phyloP scores from a whole-genome alignment of 176 grass and related monocot species.

The Cenchrus americanus region DNA sequence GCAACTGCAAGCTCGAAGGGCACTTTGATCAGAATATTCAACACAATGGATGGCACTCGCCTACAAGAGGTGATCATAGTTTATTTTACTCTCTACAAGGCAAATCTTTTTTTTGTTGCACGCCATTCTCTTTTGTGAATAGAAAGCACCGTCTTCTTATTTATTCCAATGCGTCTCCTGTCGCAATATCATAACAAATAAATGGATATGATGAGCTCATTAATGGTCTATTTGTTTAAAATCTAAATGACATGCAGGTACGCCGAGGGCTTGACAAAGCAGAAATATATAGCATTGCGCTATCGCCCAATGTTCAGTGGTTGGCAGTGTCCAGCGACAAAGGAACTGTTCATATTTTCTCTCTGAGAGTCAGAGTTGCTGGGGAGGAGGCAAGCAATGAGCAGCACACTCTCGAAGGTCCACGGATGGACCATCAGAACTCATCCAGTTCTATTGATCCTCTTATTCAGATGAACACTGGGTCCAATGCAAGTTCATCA shows the following conservation, averaged over 20 bases:
- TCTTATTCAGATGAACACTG: slow-evolving; percentile 71
- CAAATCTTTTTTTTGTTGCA: background rate
- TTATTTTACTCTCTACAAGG: slow-evolving; percentile 4
- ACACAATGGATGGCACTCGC: slow-evolving; percentile 87
- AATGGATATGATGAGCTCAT: background rate
- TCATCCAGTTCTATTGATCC: slow-evolving; percentile 70
- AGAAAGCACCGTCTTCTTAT: background rate
- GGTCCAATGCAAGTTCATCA: slow-evolving; percentile 82
- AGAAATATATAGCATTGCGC: slow-evolving; percentile 85
- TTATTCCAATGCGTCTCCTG: background rate
- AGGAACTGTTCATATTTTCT: slow-evolving; percentile 89
- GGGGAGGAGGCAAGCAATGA: slow-evolving; percentile 66
- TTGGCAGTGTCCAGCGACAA: slow-evolving; percentile 89
- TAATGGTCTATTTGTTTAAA: slow-evolving; percentile 42
- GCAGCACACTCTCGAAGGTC: slow-evolving; percentile 53
- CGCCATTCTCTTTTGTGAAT: background rate
- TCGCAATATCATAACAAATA: background rate
- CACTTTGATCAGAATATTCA: slow-evolving; percentile 96
- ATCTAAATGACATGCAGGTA: slow-evolving; percentile 60
- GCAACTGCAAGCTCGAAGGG: slow-evolving; percentile 91
- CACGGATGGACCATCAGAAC: slow-evolving; percentile 70
- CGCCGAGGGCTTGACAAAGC: slow-evolving; percentile 88
- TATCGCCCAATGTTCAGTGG: slow-evolving; percentile 90
- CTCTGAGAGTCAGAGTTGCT: slow-evolving; percentile 81
- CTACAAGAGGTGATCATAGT: slow-evolving; percentile 78